Evolutionary conservation across 768 basidiomycete species (phyloP).

Genomic region (Termitomyces sp.): DNA sequence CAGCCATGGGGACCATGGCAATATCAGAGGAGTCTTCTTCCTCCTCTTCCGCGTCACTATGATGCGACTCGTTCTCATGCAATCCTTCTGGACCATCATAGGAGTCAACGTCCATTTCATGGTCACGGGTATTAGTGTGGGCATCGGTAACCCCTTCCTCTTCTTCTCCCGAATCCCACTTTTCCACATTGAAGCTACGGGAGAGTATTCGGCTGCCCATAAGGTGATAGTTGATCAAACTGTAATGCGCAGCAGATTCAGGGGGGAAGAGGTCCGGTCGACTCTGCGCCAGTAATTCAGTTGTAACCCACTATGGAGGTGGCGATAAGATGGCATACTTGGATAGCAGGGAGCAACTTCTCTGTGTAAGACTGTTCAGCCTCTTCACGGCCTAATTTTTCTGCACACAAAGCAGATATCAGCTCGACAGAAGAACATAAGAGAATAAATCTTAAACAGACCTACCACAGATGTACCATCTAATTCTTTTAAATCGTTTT

Average conservation of each 20-base stretch:
- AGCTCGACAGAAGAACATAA: conserved; percentile 1
- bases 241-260: conserved; percentile 49
- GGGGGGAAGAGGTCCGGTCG: conserved; percentile 71
- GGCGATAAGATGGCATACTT: conserved; percentile 38
- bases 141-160: conserved; percentile 19
- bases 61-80: conserved; percentile 16
- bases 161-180: conserved; percentile 41
- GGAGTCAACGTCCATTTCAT: conserved; percentile 41
- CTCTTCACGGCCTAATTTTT: conserved; percentile 82
- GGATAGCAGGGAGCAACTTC: conserved; percentile 67
- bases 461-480: conserved; percentile 85
- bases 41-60: conserved; percentile 36
- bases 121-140: conserved; percentile 29
- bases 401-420: conserved; percentile 32
- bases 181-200: conserved; percentile 84
- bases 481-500: conserved; percentile 69
- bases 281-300: conserved; percentile 35
- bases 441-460: conserved; percentile 33
- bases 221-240: conserved; percentile 74
- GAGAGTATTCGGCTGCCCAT: conserved; percentile 93
- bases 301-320: conserved; percentile 2
- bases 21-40: conserved; percentile 54
- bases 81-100: conserved; percentile 13
- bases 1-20: conserved; percentile 95
- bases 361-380: conserved; percentile 71